Base-by-base conservation (phyloP, 257 asterid species). In the Solanum boliviense region DNA sequence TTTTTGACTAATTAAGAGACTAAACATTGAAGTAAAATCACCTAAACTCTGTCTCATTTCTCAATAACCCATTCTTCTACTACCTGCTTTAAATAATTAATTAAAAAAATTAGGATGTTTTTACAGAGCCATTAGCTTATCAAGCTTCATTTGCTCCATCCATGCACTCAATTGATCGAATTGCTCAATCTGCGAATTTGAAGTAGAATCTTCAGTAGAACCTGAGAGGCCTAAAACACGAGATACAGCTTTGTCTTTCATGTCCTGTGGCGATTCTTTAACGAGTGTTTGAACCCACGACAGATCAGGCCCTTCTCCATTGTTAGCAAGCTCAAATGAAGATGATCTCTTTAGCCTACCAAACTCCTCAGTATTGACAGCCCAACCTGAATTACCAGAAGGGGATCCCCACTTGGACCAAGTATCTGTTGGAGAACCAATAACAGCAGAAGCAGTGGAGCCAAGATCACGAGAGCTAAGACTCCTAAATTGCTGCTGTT, bases 271-370 rank as follows among this genome's bases (percentile, higher is more conserved):
- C 81, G 97, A 89, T 90, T 96, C 99, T 85, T 91, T 94, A 39
- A 96, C 99, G 18, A 96, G 95, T 1, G 95, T 92, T 65, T 96
- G 98, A 84, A 96, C 98, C 99, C 99, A 96, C 6, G 98, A 95
- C 67, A 95, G 88, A 90, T 95, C 98, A 8, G 99, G 99, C 87
- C 94, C 99, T 90, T 94, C 98, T 15, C 90, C 93, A 16, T 90
- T 89, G 88, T 89, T 92, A 41, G 90, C 92, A 83, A 85, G 88
- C 90, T 96, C 98, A 27, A 90, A 94, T n/a, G 98, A 95, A 4
- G 95, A 91, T 6, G 98, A 93, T 87, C 94, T 91, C 90, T 88
- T 92, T 58, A 90, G 92, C 87, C 85, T 95, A 52, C 92, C 93
- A 18, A 93, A 67, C 60, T 91, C 94, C 15, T 90, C 94, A 1